Percentiles rank a stretch among this genome's conserved stretches.
Evolutionary conservation across 73 alveolate genomes (phyloP).

Genomic region (Paramecium primaurelia): DNA sequence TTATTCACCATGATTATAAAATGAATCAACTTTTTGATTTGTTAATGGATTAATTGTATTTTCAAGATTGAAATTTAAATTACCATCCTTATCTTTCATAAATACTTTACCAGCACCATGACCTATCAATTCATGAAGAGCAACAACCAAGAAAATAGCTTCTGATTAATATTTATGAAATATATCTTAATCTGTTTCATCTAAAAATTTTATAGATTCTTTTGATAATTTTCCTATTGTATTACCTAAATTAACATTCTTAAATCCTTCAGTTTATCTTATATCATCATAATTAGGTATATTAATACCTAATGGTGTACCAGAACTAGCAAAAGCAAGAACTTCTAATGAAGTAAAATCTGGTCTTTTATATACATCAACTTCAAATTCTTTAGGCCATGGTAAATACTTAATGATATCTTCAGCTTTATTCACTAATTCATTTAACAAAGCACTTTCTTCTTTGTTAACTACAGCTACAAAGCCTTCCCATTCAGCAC

Average conservation of each 20-base stretch:
- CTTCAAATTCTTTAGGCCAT: constrained; percentile 95
- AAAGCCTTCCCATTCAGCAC: constrained; percentile 91
- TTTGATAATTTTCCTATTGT: background rate
- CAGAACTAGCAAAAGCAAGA: constrained; percentile 84
- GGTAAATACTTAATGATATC: constrained; percentile 83
- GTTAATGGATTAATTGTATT: constrained; percentile 83
- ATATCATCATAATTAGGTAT: constrained; percentile 94
- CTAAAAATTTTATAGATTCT: constrained; percentile 67
- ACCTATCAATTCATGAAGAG: constrained; percentile 92
- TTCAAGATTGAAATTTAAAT: constrained; percentile 71
- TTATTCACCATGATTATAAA: constrained; percentile 81
- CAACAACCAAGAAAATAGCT: constrained; percentile 73
- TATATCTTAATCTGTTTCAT: constrained; percentile 71
- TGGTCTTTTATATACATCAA: constrained; percentile 75
- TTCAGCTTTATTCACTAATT: constrained; percentile 77
- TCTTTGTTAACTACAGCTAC: constrained; percentile 91
- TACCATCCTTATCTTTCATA: constrained; percentile 71
- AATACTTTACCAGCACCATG: constrained; percentile 93
- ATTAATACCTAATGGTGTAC: constrained; percentile 92
- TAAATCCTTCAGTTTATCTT: constrained; percentile 86
- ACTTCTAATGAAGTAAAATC: constrained; percentile 92
- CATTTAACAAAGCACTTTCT: constrained; percentile 70
- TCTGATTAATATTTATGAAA: constrained; percentile 67
- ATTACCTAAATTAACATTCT: constrained; percentile 85
- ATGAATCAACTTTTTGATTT: constrained; percentile 73